These are phyloP conservation scores for Vitis amurensis DNA, from an alignment of 164 flowering plant genomes.

Conservation along the genomic window DNA sequence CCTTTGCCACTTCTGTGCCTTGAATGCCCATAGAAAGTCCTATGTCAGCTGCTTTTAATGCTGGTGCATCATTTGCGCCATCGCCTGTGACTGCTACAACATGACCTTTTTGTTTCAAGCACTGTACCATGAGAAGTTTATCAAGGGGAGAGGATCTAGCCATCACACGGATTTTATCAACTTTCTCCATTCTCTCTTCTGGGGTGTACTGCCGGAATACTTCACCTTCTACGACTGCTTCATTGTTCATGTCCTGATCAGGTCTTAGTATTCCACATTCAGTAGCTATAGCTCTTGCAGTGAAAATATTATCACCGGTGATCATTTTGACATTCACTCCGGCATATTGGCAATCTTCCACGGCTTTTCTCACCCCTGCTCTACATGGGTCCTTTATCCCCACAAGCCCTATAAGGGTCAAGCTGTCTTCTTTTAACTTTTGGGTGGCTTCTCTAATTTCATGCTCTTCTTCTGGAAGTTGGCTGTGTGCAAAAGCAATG, in stretches of 20 bases:
- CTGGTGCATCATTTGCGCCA: conserved; percentile 67
- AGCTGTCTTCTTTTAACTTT: conserved; percentile 25
- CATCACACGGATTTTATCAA: conserved; percentile 57
- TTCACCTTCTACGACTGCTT: conserved; percentile 47
- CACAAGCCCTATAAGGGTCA: conserved; percentile 48
- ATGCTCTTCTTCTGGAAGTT: conserved; percentile 9
- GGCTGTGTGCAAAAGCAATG: conserved; percentile 56
- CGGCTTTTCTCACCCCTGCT: conserved; percentile 51
- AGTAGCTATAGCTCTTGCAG: conserved; percentile 62
- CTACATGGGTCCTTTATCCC: conserved; percentile 68
- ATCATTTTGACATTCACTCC: conserved; percentile 62
- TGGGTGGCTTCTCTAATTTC: background rate
- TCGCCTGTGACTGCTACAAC: conserved; percentile 77
- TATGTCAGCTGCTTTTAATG: conserved; percentile 56
- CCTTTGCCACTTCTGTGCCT: conserved; percentile 71
- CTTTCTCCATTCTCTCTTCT: conserved; percentile 43
- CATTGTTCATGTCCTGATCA: conserved; percentile 17
- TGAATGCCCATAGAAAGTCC: conserved; percentile 71
- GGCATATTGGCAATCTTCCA: conserved; percentile 46
- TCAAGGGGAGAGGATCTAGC: conserved; percentile 72
- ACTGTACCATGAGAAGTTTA: conserved; percentile 65
- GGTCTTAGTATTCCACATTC: conserved; percentile 60
- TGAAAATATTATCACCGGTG: conserved; percentile 64
- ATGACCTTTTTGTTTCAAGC: conserved; percentile 57
- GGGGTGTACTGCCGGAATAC: conserved; percentile 46